Conservation (phyloP, 2,329 filamentous ascomycete genomes). For the Colletotrichum melonis region DNA sequence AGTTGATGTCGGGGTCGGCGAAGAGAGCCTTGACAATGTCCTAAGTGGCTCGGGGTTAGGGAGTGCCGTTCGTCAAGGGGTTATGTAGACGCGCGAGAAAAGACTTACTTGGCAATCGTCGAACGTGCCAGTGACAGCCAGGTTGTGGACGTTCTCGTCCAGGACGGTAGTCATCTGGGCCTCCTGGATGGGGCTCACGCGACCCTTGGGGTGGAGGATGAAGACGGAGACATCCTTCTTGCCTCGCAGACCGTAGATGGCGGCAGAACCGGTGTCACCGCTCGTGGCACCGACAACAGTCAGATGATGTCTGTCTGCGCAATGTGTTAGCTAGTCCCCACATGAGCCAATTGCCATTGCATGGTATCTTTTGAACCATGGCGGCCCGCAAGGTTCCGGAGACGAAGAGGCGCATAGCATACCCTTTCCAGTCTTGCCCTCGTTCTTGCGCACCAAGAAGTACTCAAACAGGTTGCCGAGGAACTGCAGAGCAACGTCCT, state of each 20-base stretch:
- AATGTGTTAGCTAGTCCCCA: conserved; percentile 41
- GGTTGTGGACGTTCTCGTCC: conserved; percentile 92
- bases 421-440: conserved; percentile 71
- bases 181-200: conserved; percentile 92
- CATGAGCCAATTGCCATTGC: not conserved
- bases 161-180: conserved; percentile 96
- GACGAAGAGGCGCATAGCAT: conserved; percentile 37
- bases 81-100: not conserved
- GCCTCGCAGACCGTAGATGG: conserved; percentile 92
- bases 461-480: conserved; percentile 97
- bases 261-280: conserved; percentile 91
- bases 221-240: conserved; percentile 98
- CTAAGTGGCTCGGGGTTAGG: conserved; percentile 48
- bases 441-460: conserved; percentile 80
- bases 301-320: conserved; percentile 77
- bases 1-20: conserved; percentile 85
- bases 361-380: not conserved
- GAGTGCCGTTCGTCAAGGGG: not conserved
- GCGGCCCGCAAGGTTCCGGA: not conserved
- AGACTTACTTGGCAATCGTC: conserved; percentile 86
- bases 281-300: conserved; percentile 89
- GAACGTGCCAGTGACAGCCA: conserved; percentile 90
- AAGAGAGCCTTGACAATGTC: conserved; percentile 96
- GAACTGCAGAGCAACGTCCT: conserved; percentile 91
- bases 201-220: conserved; percentile 92